Base-by-base conservation (phyloP, 495 filamentous ascomycete species). In the Astrocystis sublimbata region DNA sequence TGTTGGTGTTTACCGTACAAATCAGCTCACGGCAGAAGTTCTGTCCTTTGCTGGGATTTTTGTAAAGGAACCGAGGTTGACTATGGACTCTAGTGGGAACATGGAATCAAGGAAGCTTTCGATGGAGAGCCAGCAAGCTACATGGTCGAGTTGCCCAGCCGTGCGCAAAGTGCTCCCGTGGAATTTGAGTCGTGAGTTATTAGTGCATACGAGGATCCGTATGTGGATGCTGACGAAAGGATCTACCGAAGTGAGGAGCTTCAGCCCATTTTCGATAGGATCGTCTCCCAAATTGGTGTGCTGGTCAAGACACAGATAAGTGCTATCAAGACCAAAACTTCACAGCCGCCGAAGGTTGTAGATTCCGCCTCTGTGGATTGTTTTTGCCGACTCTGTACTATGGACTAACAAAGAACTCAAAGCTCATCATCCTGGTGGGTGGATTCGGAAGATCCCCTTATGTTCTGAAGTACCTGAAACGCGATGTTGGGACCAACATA, bases 401-500 rank as follows among this genome's bases (percentile, higher is more conserved):
- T 3, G 49, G 7, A 30, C 52, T 56, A 19, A 56, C 12, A 0
- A 19, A 15, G n/a, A 8, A 4, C 2, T 45, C 12, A 4, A 21
- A 57, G 54, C 40, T 57, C 17, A n/a, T 57, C 9, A 57, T 57
- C 33, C 54, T 57, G 6, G 54, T 57, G 1, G 54, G 54, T 12
- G 54, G 54, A 13, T 57, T 57, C 24, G 40, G 54, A 35, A 26
- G 40, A 45, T 57, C 54, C 9, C 38, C 54, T 6, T 57, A 57
- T 12, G 31, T 57, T 1, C 9, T 57, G 0, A 43, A 43, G 10
- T 45, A 43, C 28, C 8, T 57, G 13, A 45, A 33, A 17, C 26
- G 26, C 1, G 33, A 12, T 2, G 6, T 57, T 28, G 26, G 45
- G n/a, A n/a, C n/a, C 12, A n/a, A 12, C 9, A 24, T 26, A 33